A percentile compares a stretch with the other conserved stretches of the same genome.
phyloP scores from a whole-genome alignment of 2,329 filamentous ascomycete genomes.

The Trichoderma breve region DNA sequence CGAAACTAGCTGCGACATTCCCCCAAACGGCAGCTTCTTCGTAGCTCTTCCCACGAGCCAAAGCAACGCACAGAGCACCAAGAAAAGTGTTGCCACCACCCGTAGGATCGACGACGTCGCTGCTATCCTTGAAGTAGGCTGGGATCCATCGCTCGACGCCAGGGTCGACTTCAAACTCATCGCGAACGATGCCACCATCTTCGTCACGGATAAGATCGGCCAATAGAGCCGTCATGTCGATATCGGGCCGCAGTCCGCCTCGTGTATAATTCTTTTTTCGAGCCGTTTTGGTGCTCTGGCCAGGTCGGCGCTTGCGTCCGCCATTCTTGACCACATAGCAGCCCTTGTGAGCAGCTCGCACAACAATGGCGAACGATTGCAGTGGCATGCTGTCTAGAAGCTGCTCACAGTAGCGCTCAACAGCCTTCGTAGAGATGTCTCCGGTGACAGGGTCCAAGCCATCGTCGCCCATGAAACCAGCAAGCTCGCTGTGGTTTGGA shows the following conservation, averaged over 20 bases:
- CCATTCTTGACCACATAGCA: conserved; percentile 64
- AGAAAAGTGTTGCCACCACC: conserved; percentile 92
- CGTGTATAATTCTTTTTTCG: conserved; percentile 44
- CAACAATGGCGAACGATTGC: conserved; percentile 63
- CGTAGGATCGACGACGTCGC: conserved; percentile 80
- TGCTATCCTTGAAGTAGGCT: conserved; percentile 61
- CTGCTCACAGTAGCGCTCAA: conserved; percentile 62
- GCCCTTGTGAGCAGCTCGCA: conserved; percentile 69
- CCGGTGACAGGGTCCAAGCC: conserved; percentile 55
- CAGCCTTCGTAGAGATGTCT: conserved; percentile 48
- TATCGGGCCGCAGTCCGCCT: conserved; percentile 57
- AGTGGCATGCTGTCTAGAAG: conserved; percentile 63
- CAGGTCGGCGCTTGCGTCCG: conserved; percentile 45
- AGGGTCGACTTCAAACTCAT: conserved; percentile 61
- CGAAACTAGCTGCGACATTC: conserved; percentile 81
- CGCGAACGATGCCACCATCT: conserved; percentile 52
- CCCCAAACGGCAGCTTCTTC: conserved; percentile 76
- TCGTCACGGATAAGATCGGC: conserved; percentile 55
- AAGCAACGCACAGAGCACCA: conserved; percentile 55
- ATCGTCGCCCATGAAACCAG: conserved; percentile 70
- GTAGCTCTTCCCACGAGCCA: conserved; percentile 58
- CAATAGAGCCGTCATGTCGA: conserved; percentile 62
- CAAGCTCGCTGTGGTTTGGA: conserved; percentile 89
- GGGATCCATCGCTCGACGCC: conserved; percentile 73
- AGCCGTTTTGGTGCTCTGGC: conserved; percentile 29